Evolutionary conservation across 2,329 filamentous ascomycete species (phyloP).

Genomic region (Scleromitrula shiraiana): DNA sequence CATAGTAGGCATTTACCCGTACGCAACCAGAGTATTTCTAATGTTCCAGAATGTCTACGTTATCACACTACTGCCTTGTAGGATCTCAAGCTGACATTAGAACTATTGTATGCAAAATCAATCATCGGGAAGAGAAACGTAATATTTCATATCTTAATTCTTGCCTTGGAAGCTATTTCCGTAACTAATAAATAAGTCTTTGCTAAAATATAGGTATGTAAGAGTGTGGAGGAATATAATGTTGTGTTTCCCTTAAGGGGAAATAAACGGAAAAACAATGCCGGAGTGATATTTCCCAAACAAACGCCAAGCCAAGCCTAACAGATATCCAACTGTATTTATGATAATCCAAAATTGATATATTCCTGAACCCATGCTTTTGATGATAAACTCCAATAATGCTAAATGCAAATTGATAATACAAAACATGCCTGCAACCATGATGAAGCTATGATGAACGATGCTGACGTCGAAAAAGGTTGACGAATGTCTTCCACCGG

Average conservation of each 20-base stretch:
- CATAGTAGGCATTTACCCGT: not conserved
- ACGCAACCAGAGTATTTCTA: not conserved
- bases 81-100: not conserved
- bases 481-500: conserved; percentile 24
- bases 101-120: not conserved
- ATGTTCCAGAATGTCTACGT: not conserved
- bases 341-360: not conserved
- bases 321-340: conserved; percentile 3
- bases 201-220: not conserved
- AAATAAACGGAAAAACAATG: conserved; percentile 3
- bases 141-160: conserved; percentile 1
- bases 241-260: not conserved
- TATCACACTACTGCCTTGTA: conserved; percentile 3
- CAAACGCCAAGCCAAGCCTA: conserved; percentile 7
- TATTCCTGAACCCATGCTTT: conserved; percentile 3
- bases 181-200: too few relatives aligned
- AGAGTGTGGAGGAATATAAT: not conserved
- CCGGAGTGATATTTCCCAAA: conserved; percentile 8
- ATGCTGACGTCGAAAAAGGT: conserved; percentile 21
- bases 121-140: too few relatives aligned
- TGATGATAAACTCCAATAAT: conserved; percentile 3
- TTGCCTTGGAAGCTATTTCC: not conserved
- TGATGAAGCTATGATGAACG: not conserved
- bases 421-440: not conserved
- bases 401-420: conserved; percentile 1